A percentile compares a stretch with the other conserved stretches of the same genome.
Conservation (phyloP, 163 green algal species). For the Scenedesmus sp. region DNA sequence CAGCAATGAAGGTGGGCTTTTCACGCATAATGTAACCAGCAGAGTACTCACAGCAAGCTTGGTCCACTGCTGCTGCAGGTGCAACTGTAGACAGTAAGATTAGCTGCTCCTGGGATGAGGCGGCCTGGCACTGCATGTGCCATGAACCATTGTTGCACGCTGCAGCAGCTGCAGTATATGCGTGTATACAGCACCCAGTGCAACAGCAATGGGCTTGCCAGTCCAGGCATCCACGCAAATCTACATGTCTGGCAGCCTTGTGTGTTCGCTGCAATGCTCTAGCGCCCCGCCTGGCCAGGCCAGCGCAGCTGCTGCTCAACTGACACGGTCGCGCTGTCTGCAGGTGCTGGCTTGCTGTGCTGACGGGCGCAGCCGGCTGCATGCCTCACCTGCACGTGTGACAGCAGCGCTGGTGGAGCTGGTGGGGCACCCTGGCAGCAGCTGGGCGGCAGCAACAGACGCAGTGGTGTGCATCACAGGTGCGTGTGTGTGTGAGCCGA, state of each 20-base stretch:
- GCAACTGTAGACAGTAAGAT: not conserved
- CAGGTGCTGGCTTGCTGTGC: constrained; percentile 19
- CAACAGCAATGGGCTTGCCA: no score
- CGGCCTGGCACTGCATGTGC: not conserved
- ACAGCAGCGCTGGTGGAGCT: constrained; percentile 20
- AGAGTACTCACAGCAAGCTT: not conserved
- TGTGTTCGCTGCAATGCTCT: no score
- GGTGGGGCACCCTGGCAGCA: constrained; percentile 13
- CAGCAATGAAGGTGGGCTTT: constrained; percentile 8
- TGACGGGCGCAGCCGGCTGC: constrained; percentile 3
- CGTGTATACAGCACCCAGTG: no score
- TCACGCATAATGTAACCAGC: not conserved
- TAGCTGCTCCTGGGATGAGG: not conserved
- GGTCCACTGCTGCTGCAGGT: not conserved
- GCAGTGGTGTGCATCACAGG: constrained; percentile 28
- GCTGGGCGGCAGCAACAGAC: constrained; percentile 22
- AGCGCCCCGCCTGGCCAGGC: no score
- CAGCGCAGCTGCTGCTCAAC: no score
- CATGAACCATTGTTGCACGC: not conserved
- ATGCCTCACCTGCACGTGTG: not conserved
- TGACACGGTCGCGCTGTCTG: no score
- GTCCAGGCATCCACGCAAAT: no score
- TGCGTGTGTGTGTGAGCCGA: not conserved
- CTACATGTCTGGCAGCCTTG: no score
- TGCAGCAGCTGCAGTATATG: not conserved